Evolutionary conservation across 2,329 filamentous ascomycete species (phyloP).

Genomic region (Fusarium sp.): DNA sequence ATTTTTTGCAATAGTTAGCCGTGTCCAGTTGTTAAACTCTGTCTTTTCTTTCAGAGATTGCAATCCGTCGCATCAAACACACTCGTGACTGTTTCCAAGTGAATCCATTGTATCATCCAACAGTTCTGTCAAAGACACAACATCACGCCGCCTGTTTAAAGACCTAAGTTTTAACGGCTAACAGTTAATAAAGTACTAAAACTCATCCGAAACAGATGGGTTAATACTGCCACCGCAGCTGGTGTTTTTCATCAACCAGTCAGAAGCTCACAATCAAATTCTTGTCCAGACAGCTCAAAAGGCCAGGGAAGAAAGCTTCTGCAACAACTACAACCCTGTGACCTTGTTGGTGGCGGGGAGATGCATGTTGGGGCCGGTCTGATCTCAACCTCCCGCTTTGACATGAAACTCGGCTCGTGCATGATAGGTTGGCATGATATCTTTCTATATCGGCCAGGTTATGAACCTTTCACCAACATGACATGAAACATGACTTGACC

Average conservation of each 20-base stretch:
- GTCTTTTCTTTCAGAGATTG: background rate
- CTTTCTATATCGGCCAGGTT: background rate
- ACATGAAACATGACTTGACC: background rate
- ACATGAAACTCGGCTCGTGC: background rate
- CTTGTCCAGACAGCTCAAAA: background rate
- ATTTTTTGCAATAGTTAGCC: slow-evolving; percentile 41
- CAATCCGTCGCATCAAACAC: background rate
- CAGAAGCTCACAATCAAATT: background rate
- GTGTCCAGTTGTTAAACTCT: background rate
- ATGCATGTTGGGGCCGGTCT: background rate
- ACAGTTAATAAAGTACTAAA: background rate
- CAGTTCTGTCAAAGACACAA: background rate
- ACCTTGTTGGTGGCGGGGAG: background rate
- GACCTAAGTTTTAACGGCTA: background rate
- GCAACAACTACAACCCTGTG: background rate
- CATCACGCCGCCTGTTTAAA: background rate
- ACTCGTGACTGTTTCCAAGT: background rate
- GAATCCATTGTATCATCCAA: background rate
- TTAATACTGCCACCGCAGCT: background rate
- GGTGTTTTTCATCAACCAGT: background rate
- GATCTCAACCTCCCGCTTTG: background rate
- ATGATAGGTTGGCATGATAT: background rate
- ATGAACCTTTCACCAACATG: background rate
- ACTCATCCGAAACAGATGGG: background rate
- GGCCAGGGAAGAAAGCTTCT: background rate